Evolutionary conservation across 2,329 filamentous ascomycete species (phyloP).

Genomic region (Fusarium coffeatum): DNA sequence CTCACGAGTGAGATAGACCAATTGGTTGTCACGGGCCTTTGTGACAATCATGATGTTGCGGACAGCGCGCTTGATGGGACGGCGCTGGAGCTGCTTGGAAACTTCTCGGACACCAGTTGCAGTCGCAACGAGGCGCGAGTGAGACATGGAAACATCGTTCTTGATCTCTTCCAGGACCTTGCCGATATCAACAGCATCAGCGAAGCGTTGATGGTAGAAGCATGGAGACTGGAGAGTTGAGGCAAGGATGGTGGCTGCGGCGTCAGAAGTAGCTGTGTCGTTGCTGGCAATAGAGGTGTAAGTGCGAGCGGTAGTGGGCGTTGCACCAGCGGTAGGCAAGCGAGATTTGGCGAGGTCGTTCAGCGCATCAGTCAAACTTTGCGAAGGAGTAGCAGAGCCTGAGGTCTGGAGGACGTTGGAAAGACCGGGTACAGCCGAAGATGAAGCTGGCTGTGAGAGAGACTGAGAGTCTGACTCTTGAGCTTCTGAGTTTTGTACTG

Average conservation of each 20-base stretch:
- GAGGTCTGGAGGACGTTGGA: conserved; percentile 39
- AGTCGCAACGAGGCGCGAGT: conserved; percentile 93
- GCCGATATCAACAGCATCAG: conserved; percentile 94
- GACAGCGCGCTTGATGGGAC: conserved; percentile 91
- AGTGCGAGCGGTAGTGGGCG: conserved; percentile 41
- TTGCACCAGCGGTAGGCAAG: conserved; percentile 46
- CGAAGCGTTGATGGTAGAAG: conserved; percentile 97
- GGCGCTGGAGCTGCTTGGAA: conserved; percentile 91
- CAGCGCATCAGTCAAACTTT: conserved; percentile 72
- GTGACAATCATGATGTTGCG: conserved; percentile 98
- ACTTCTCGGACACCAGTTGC: conserved; percentile 95
- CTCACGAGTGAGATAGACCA: conserved; percentile 90
- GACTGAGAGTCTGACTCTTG: conserved; percentile 51
- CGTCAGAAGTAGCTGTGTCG: conserved; percentile 27
- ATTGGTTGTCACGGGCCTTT: conserved; percentile 93
- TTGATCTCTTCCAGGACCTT: conserved; percentile 95
- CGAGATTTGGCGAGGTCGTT: conserved; percentile 62
- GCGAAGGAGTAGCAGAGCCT: conserved; percentile 60
- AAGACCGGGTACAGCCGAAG: conserved; percentile 14
- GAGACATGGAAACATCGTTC: conserved; percentile 88
- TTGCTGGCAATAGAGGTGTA: conserved; percentile 25
- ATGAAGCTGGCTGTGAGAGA: conserved; percentile 8
- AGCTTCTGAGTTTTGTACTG: conserved; percentile 54
- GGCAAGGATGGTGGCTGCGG: conserved; percentile 30
- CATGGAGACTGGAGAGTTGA: conserved; percentile 85